Conservation (phyloP, 1,284 basidiomycete species). For the Cerioporus squamosus region DNA sequence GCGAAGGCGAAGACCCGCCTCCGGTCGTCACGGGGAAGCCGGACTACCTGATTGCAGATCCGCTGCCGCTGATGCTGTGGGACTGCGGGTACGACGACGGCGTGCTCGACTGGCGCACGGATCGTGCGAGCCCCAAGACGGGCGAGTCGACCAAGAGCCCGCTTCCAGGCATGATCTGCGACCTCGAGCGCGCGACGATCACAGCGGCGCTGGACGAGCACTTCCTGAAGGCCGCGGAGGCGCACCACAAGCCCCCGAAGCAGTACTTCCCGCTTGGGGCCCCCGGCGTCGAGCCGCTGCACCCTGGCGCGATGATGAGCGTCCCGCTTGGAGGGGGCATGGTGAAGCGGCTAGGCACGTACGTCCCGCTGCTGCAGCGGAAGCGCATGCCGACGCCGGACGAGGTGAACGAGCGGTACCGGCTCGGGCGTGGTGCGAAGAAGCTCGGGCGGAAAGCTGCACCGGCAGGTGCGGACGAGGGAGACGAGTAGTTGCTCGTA, state of each 20-base stretch:
- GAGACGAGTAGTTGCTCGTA: constrained; percentile 16
- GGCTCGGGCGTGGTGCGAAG: constrained; percentile 60
- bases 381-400: constrained; percentile 74
- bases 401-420: constrained; percentile 79
- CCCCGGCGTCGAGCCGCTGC: constrained; percentile 22
- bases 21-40: constrained; percentile 76
- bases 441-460: constrained; percentile 27
- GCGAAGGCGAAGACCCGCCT: constrained; percentile 42
- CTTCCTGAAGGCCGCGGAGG: constrained; percentile 59
- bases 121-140: constrained; percentile 41
- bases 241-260: constrained; percentile 45
- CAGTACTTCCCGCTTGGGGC: constrained; percentile 40
- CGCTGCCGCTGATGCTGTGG: constrained; percentile 91
- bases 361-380: constrained; percentile 68
- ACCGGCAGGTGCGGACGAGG: constrained; percentile 7
- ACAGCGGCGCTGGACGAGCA: constrained; percentile 63
- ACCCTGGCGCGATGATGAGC: constrained; percentile 41
- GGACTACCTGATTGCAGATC: constrained; percentile 92
- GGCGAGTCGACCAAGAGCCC: constrained; percentile 43
- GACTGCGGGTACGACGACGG: constrained; percentile 80
- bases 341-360: constrained; percentile 61
- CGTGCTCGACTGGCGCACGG: constrained; percentile 79
- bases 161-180: constrained; percentile 63
- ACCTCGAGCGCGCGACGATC: constrained; percentile 60
- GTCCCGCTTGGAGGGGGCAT: constrained; percentile 80